A percentile compares a stretch with the other conserved stretches of the same genome.
Evolutionary conservation across 2,329 filamentous ascomycete genomes (phyloP).

Genomic region (Alternaria dauci): DNA sequence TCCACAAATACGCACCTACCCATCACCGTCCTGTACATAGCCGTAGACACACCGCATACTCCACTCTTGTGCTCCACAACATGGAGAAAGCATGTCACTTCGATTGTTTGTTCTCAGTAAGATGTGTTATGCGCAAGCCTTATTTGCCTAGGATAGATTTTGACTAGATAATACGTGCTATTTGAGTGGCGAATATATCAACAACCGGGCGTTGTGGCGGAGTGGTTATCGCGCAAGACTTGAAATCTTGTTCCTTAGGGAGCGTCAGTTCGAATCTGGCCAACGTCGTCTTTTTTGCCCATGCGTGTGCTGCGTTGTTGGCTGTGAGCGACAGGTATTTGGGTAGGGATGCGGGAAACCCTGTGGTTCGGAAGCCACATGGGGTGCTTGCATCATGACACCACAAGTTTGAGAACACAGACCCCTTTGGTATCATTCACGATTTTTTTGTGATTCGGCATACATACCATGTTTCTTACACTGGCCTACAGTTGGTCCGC

Average conservation of each 20-base stretch:
- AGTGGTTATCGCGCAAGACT: slow-evolving; percentile 52
- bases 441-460: background rate
- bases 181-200: background rate
- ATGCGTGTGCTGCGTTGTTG: background rate
- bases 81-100: background rate
- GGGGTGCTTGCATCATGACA: background rate
- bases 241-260: slow-evolving; percentile 51
- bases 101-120: background rate
- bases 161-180: background rate
- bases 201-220: slow-evolving; percentile 40
- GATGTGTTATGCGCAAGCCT: background rate
- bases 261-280: slow-evolving; percentile 49
- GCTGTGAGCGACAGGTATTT: background rate
- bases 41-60: background rate
- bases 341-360: background rate
- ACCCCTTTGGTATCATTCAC: background rate
- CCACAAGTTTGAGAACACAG: too few species aligned
- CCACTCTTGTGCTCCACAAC: background rate
- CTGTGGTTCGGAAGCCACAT: too few species aligned
- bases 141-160: background rate
- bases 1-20: background rate
- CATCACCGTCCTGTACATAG: background rate
- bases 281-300: slow-evolving; percentile 35
- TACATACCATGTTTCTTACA: background rate
- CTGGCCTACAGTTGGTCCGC: slow-evolving; percentile 32